Base-by-base conservation (phyloP, 2,329 filamentous ascomycete genomes). In the Aureobasidium sp. region DNA sequence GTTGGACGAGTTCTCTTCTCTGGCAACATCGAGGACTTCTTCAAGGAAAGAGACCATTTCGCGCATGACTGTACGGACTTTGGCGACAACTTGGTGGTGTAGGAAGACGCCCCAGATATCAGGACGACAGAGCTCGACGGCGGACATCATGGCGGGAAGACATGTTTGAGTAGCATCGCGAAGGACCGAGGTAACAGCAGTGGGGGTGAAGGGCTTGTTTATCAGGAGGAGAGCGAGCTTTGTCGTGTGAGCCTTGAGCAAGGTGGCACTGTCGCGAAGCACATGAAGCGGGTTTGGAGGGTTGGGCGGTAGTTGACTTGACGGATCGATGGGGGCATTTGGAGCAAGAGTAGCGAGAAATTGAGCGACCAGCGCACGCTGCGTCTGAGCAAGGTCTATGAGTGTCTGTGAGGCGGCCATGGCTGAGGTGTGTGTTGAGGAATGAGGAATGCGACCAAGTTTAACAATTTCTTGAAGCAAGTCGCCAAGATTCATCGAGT, bases 191-290 rank as follows among this genome's bases (percentile, higher is more conserved):
- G 76, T 77, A 37, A 96, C 80, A 5, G 90, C 92, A 0, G 87
- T 86, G 0, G 90, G 86, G 0, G 91, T 94, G 67, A 96, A 95
- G 0, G 93, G 92, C 20, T 90, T 83, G 70, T 90, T 96, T 70
- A 95, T 88, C 1, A 94, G 84, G 13, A 97, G 82, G 0, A 97
- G 86, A 0, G 90, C 93, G 29, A 97, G 81, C 66, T 96, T 96
- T 6, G 91, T 96, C 1, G 87, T 84, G 71, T 97, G 91, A 0
- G 91, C 90, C 71, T 85, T 87, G 63, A 96, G 84, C 5, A 95
- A 80, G 29, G 81, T 83, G 0, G 90, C 84, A 0, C 89, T 83
- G 68, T 92, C 87, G 68, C 84, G 82, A 37, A 92, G 84, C 63
- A 93, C 81, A 15, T 84, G 77, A 27, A 96, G 81, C 10, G 85